Conservation (phyloP, 768 basidiomycete species). For the Pleurotus sapidus region DNA sequence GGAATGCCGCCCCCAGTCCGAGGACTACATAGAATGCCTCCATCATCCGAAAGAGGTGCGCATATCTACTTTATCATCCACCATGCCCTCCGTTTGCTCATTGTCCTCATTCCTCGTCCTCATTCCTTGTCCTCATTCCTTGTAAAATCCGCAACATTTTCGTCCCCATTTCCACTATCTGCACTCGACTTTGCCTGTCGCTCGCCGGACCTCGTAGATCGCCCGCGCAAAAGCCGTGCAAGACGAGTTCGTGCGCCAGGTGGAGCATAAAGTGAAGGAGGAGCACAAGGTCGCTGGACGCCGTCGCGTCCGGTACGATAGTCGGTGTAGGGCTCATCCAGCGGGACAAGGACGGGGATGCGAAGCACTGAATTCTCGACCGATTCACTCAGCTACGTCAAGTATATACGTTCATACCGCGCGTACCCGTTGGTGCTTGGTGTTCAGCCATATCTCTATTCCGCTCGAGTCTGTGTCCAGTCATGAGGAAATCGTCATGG, state of each 20-base stretch:
- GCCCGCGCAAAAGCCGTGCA: constrained; percentile 63
- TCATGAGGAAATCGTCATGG: no score
- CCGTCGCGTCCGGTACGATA: constrained; percentile 70
- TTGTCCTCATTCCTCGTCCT: background rate
- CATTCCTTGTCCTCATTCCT: background rate
- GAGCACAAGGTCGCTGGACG: constrained; percentile 69
- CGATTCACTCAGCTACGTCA: no score
- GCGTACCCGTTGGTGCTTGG: no score
- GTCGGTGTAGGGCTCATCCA: constrained; percentile 76
- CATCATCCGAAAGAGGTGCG: constrained; percentile 87
- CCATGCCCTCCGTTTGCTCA: no score
- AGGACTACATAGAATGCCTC: constrained; percentile 91
- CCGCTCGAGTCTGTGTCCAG: no score
- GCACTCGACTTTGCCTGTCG: background rate
- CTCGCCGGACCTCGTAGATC: constrained; percentile 25
- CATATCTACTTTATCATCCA: background rate
- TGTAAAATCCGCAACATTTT: background rate
- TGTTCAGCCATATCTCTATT: no score
- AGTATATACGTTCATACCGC: no score
- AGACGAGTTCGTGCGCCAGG: constrained; percentile 67
- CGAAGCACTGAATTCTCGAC: background rate
- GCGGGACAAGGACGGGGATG: constrained; percentile 33
- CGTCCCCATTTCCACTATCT: background rate
- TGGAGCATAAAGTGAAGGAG: constrained; percentile 62
- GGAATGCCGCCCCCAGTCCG: constrained; percentile 67